phyloP scores from a whole-genome alignment of 169 alveolate species.

The Plasmodium malariae region DNA sequence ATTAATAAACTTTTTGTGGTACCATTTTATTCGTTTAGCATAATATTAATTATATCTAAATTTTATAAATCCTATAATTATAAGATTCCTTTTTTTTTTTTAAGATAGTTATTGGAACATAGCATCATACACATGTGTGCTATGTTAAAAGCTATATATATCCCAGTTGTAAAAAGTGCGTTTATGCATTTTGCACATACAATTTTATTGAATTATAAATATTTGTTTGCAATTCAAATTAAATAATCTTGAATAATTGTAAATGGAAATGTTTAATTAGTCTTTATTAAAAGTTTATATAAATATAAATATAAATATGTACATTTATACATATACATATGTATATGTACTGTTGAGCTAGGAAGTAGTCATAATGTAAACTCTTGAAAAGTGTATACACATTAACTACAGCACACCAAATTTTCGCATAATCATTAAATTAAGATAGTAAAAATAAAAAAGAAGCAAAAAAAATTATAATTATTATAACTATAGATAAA shows the following conservation, averaged over 20 bases:
- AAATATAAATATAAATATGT: not conserved
- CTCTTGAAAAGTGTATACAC: no score
- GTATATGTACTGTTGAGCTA: not conserved
- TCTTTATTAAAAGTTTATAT: not conserved
- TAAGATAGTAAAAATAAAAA: not conserved
- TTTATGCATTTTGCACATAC: not conserved
- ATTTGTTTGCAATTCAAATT: no score
- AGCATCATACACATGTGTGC: not conserved
- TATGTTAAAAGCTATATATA: constrained; percentile 1
- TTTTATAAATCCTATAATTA: constrained; percentile 4
- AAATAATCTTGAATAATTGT: not conserved
- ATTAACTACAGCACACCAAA: not conserved
- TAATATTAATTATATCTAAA: not conserved
- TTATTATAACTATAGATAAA: not conserved
- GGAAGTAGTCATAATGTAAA: not conserved
- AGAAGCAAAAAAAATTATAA: not conserved
- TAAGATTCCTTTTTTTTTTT: not conserved
- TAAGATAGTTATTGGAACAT: not conserved
- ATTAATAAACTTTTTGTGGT: not conserved
- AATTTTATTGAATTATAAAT: constrained; percentile 8
- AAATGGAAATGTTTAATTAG: not conserved
- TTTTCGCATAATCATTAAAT: not conserved
- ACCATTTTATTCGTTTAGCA: not conserved
- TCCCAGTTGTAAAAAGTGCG: not conserved
- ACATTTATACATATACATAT: not conserved